Conservation (phyloP, 2,329 filamentous ascomycete genomes). For the Dendrostoma leiphaemia region DNA sequence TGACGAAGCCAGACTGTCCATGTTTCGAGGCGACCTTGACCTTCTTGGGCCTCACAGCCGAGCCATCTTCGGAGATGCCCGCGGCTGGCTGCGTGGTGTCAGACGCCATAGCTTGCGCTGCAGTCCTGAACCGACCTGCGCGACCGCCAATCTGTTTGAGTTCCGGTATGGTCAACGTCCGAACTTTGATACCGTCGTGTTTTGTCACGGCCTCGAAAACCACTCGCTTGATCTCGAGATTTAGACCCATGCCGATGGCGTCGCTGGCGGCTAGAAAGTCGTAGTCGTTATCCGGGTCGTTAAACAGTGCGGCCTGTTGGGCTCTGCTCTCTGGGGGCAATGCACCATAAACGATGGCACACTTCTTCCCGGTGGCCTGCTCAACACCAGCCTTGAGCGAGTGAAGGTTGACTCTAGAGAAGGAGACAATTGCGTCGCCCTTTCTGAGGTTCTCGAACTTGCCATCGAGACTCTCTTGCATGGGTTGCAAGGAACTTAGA, state of each 20-base stretch:
- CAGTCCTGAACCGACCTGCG: constrained; percentile 81
- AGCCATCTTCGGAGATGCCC: not conserved
- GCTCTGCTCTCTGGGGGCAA: constrained; percentile 90
- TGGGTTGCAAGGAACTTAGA: constrained; percentile 72
- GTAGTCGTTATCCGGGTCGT: constrained; percentile 92
- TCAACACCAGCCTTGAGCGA: constrained; percentile 77
- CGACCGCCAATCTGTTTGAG: constrained; percentile 94
- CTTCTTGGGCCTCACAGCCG: not conserved
- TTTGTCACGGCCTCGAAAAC: constrained; percentile 81
- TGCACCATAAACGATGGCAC: constrained; percentile 89
- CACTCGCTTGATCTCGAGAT: constrained; percentile 86
- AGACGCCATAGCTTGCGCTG: constrained; percentile 48
- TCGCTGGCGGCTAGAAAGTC: constrained; percentile 93
- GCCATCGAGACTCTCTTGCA: constrained; percentile 60
- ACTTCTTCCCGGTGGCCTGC: constrained; percentile 69
- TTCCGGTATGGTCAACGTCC: constrained; percentile 67
- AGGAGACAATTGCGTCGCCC: constrained; percentile 87
- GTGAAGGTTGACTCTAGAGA: constrained; percentile 81
- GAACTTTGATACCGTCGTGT: constrained; percentile 58
- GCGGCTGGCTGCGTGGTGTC: not conserved
- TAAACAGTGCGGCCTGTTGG: constrained; percentile 89
- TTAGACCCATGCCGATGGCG: constrained; percentile 96
- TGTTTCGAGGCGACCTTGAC: constrained; percentile 15
- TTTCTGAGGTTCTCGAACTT: constrained; percentile 70
- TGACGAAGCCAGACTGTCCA: constrained; percentile 65